These are phyloP conservation scores for Abrus precatorius DNA, from an alignment of 306 rosid species.

Conservation along the genomic window DNA sequence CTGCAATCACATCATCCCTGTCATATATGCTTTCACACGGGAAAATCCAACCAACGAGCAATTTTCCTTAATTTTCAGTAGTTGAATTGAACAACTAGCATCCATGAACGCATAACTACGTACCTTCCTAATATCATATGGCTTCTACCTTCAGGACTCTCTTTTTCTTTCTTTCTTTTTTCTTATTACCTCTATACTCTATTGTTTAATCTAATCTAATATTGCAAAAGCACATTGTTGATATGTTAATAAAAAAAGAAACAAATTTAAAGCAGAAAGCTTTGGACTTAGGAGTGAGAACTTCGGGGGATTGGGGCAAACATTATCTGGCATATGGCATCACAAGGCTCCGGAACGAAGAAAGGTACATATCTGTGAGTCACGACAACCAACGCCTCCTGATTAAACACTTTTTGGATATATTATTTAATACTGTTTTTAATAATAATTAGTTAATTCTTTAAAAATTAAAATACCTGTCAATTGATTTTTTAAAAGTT, in stretches of 20 bases:
- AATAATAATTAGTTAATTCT: too few relatives aligned
- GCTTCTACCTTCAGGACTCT: background rate
- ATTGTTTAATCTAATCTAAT: background rate
- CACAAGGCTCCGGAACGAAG: constrained; percentile 8
- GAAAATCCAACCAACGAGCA: too few relatives aligned
- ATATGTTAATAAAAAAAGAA: background rate
- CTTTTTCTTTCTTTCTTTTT: background rate
- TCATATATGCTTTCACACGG: too few relatives aligned
- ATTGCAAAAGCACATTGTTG: background rate
- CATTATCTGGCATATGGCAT: background rate
- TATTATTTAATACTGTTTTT: too few relatives aligned
- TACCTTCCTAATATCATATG: background rate
- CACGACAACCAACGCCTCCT: background rate
- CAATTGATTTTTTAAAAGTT: too few relatives aligned
- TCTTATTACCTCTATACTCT: too few relatives aligned
- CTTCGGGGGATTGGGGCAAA: background rate
- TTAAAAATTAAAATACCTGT: too few relatives aligned
- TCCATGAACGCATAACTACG: background rate
- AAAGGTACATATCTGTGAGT: background rate
- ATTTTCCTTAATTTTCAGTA: too few relatives aligned
- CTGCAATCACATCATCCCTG: too few relatives aligned
- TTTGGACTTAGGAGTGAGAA: background rate
- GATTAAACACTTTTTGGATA: background rate
- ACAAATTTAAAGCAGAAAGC: background rate
- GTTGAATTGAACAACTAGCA: too few relatives aligned